Evolutionary conservation across 2,329 filamentous ascomycete species (phyloP).

Genomic region (Alternaria sp.): DNA sequence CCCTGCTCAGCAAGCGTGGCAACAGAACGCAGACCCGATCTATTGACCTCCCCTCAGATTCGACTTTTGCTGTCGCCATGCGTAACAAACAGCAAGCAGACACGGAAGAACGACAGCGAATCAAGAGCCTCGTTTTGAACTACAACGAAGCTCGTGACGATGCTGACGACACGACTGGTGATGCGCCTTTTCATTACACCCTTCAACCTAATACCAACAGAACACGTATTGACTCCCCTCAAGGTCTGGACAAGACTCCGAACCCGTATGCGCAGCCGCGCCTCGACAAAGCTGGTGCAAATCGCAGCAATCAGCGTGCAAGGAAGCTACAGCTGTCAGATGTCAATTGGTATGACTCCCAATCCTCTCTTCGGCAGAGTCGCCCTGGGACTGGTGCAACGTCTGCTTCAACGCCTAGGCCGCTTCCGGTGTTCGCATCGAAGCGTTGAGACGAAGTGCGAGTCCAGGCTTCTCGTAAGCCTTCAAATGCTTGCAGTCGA

Average conservation of each 20-base stretch:
- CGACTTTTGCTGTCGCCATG: slow-evolving; percentile 94
- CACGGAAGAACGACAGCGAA: slow-evolving; percentile 94
- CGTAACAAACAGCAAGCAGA: slow-evolving; percentile 94
- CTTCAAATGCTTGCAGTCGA: neutral
- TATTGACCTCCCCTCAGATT: slow-evolving; percentile 88
- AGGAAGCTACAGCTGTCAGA: slow-evolving; percentile 94
- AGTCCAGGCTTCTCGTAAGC: slow-evolving; percentile 11
- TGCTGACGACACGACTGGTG: slow-evolving; percentile 73
- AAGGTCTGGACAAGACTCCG: slow-evolving; percentile 50
- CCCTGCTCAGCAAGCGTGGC: slow-evolving; percentile 91
- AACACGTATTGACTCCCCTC: slow-evolving; percentile 49
- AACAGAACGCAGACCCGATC: slow-evolving; percentile 95
- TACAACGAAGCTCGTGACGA: slow-evolving; percentile 84
- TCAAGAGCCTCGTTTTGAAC: slow-evolving; percentile 96
- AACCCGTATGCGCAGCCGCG: slow-evolving; percentile 54
- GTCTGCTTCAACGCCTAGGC: slow-evolving; percentile 3
- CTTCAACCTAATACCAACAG: slow-evolving; percentile 57
- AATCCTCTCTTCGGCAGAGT: slow-evolving; percentile 25
- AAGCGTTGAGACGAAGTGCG: slow-evolving; percentile 16
- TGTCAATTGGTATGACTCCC: slow-evolving; percentile 84
- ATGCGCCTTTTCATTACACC: slow-evolving; percentile 53
- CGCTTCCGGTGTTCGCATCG: slow-evolving; percentile 8
- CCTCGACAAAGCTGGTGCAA: slow-evolving; percentile 64
- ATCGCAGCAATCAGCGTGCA: slow-evolving; percentile 78
- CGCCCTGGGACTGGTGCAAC: slow-evolving; percentile 10